These are phyloP conservation scores for Anthracocystis panici-leucophaei DNA, from an alignment of 1,284 basidiomycete genomes.

Conservation along the genomic window DNA sequence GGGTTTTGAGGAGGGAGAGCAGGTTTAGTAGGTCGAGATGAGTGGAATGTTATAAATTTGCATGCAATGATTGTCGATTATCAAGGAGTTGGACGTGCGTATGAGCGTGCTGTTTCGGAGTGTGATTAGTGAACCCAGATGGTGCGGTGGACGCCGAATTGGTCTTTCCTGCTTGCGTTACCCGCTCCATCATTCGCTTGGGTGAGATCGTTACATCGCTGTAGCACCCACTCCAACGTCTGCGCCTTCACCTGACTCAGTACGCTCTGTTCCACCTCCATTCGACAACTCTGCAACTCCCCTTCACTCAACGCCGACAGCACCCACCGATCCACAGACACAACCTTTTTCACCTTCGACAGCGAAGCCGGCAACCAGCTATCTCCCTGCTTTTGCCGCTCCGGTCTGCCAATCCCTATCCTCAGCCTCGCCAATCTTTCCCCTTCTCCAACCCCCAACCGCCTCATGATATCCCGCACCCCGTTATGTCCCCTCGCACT, in stretches of 20 bases:
- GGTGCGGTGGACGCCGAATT: slow-evolving; percentile 31
- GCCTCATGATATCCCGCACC: slow-evolving; percentile 21
- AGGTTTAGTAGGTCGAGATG: slow-evolving; percentile 19
- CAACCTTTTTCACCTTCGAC: neutral
- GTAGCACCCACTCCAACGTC: slow-evolving; percentile 14
- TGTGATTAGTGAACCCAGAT: slow-evolving; percentile 42
- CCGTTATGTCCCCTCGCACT: slow-evolving; percentile 45
- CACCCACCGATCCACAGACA: slow-evolving; percentile 34
- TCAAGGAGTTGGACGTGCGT: neutral
- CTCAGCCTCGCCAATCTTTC: slow-evolving; percentile 10
- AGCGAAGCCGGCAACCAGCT: slow-evolving; percentile 6
- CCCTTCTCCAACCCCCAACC: slow-evolving; percentile 8
- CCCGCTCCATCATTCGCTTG: too few relatives aligned
- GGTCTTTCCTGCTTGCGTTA: slow-evolving; percentile 22
- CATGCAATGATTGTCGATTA: neutral
- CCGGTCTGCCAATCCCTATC: slow-evolving; percentile 37
- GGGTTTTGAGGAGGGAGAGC: slow-evolving; percentile 39
- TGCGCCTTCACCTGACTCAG: neutral
- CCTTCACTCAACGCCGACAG: slow-evolving; percentile 11
- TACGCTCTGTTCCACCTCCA: neutral
- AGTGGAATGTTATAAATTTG: neutral
- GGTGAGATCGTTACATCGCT: slow-evolving; percentile 3
- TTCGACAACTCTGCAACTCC: slow-evolving; percentile 27
- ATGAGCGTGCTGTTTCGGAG: neutral
- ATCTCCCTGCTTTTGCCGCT: neutral